Conservation (phyloP, 305 asterid species). For the Fraxinus angustifolia region DNA sequence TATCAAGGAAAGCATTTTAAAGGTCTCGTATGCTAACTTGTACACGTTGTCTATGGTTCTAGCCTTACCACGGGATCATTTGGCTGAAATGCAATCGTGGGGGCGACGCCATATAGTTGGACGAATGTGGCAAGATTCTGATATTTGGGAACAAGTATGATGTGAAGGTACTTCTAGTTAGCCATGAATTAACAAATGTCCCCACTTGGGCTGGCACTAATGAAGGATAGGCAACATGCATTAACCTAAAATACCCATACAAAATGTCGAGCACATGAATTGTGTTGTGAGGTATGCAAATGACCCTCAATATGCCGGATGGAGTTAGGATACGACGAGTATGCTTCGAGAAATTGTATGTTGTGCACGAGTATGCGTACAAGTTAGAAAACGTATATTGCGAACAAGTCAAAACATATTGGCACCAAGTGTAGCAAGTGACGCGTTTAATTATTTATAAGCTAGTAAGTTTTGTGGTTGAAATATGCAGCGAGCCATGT, state of each 20-base stretch:
- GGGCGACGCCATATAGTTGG: not conserved
- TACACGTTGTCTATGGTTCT: not conserved
- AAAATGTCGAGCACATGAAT: not conserved
- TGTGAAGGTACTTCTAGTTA: not conserved
- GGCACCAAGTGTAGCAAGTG: not conserved
- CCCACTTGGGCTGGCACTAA: not conserved
- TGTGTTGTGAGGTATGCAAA: not conserved
- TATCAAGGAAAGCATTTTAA: not conserved
- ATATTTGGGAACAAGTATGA: not conserved
- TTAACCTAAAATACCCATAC: not conserved
- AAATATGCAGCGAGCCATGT: not conserved
- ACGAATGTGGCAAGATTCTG: not conserved
- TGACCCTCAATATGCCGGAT: not conserved
- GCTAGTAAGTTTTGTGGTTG: not conserved
- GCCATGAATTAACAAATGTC: not conserved
- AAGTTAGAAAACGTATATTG: not conserved
- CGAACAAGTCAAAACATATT: not conserved
- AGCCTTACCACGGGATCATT: not conserved
- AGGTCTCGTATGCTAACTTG: not conserved
- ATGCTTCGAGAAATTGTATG: not conserved
- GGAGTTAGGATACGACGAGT: not conserved
- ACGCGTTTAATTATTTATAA: not conserved
- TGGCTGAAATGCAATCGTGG: not conserved
- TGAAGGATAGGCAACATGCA: not conserved
- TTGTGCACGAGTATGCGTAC: not conserved